phyloP scores from a whole-genome alignment of 1,139 yeast genomes.

The Saccharomyces hybrid region DNA sequence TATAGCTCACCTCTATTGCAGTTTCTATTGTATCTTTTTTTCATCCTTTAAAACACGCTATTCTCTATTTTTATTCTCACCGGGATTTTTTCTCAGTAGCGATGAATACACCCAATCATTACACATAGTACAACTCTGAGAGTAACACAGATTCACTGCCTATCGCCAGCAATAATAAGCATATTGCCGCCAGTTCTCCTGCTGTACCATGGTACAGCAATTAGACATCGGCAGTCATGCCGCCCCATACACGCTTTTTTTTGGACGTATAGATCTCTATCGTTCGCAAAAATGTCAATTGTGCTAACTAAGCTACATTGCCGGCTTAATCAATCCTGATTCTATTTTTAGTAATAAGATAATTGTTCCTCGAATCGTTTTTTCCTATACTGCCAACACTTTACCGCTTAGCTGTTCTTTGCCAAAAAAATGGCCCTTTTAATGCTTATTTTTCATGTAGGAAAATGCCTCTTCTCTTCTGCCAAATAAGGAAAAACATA shows the following conservation, averaged over 20 bases:
- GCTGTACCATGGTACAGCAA: background rate
- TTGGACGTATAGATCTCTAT: too few relatives aligned
- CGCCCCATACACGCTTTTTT: too few relatives aligned
- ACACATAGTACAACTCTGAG: background rate
- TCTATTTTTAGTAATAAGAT: too few relatives aligned
- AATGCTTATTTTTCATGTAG: background rate
- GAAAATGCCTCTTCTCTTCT: background rate
- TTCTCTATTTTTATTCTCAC: background rate
- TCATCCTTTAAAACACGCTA: background rate
- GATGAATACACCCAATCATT: background rate
- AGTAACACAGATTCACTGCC: too few relatives aligned
- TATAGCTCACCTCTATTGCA: background rate
- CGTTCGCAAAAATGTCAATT: too few relatives aligned
- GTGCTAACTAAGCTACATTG: too few relatives aligned
- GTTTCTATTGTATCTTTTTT: background rate
- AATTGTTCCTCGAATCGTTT: too few relatives aligned
- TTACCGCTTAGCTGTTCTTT: background rate
- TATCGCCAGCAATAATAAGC: too few relatives aligned
- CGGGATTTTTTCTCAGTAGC: background rate
- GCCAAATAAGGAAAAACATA: background rate
- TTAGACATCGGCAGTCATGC: too few relatives aligned
- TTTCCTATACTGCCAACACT: too few relatives aligned
- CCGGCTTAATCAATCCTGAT: too few relatives aligned
- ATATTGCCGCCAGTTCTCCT: background rate
- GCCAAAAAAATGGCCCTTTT: background rate